These are phyloP conservation scores for Ustilago shanxiensis DNA, from an alignment of 1,284 basidiomycete species.

Conservation along the genomic window DNA sequence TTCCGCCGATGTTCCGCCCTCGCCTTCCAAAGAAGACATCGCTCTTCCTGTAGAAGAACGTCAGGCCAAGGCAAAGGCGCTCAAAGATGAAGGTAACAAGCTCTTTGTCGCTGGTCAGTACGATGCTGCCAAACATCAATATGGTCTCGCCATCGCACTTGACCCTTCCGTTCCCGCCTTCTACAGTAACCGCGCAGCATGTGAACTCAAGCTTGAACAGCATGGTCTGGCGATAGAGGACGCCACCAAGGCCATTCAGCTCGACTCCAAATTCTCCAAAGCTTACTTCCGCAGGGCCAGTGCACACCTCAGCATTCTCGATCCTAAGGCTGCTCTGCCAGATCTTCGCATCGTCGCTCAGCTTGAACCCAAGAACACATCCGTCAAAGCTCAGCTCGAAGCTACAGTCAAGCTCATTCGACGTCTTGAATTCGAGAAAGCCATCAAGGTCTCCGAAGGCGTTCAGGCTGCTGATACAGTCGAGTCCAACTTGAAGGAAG, in stretches of 20 bases:
- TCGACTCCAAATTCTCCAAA: conserved; percentile 92
- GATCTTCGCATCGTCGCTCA: conserved; percentile 74
- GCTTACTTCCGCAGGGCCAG: conserved; percentile 92
- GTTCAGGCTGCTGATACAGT: conserved; percentile 56
- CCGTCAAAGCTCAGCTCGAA: conserved; percentile 83
- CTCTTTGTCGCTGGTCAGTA: conserved; percentile 61
- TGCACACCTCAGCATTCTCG: conserved; percentile 87
- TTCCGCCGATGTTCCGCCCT: conserved; percentile 59
- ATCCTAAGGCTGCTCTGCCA: conserved; percentile 65
- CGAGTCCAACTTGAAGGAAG: conserved; percentile 59
- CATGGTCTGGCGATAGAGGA: conserved; percentile 69
- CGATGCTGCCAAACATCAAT: conserved; percentile 62
- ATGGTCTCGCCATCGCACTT: conserved; percentile 62
- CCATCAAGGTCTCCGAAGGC: conserved; percentile 62
- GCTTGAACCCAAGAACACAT: conserved; percentile 89
- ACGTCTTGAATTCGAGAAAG: conserved; percentile 64
- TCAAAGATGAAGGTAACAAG: conserved; percentile 66
- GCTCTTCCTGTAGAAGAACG: conserved; percentile 53
- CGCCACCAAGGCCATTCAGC: conserved; percentile 80
- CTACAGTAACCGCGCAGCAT: conserved; percentile 67
- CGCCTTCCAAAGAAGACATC: conserved; percentile 44
- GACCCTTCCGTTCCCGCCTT: conserved; percentile 58
- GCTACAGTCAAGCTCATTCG: conserved; percentile 90
- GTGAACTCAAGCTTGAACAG: conserved; percentile 69
- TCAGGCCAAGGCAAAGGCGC: conserved; percentile 40